Base-by-base conservation (phyloP, 257 asterid genomes). In the Ligustrum vulgare region DNA sequence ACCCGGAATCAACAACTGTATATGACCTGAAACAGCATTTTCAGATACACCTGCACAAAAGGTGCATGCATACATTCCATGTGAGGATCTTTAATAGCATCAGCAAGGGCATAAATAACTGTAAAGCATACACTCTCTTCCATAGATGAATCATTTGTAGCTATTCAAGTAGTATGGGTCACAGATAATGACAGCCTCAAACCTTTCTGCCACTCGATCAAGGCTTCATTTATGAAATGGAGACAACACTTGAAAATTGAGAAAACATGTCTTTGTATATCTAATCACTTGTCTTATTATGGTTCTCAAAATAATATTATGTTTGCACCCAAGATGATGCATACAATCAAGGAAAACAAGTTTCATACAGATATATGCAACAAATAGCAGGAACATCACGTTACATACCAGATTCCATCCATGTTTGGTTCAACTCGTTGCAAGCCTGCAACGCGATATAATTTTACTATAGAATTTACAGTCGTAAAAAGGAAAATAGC, bases 1-100 rank as follows among this genome's bases (percentile, higher is more conserved):
- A 71, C 99, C 96, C 72, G 99, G 99, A 84, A 92, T 84, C 82
- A 94, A 84, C 78, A 94, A 84, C 83, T 94, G 99, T 76, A 94
- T 88, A 82, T 94, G 99, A 72, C 99, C 99, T 45, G 99, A 94
- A 81, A 94, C 98, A 74, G 98, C 99, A 87, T 94, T 87, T 85
- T 94, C 98, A 22, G 99, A 94, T 73, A 94, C 99, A 83, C 98
- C 99, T 93, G 89, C 32, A 60, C 51, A 76, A 65, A 82, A 66
- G 16, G 67, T 56, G 5, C 75, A 36, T 80, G 20, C 6, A 70
- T 83, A 10, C 80, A 77, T 51, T 67, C 66, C 69, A 80, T 16
- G 33, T 71, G 71, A 36, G 66, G 39, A 73, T 28, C 31, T 28
- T 28, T 28, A 28, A 60, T 60, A 23, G 25, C 64, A 45, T 56